phyloP scores from a whole-genome alignment of 1,284 basidiomycete genomes.

The Hemileia vastatrix region DNA sequence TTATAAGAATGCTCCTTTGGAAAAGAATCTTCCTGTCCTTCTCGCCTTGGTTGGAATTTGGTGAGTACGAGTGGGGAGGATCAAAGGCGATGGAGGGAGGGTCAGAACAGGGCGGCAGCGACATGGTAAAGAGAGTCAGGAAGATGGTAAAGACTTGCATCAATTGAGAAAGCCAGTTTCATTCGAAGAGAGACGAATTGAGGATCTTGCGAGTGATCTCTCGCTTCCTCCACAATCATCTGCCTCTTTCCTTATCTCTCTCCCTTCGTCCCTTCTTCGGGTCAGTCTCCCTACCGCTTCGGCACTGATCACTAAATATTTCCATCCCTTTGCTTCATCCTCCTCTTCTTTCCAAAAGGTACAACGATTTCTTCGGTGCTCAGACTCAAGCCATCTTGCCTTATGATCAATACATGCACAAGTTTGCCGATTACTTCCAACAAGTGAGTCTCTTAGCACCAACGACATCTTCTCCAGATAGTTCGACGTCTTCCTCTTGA shows the following conservation, averaged over 20 bases:
- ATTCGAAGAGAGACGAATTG: no score
- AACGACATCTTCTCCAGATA: neutral
- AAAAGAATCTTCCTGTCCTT: slow-evolving; percentile 83
- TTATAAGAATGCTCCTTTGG: slow-evolving; percentile 75
- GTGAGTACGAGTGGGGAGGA: slow-evolving; percentile 47
- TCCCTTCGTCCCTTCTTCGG: no score
- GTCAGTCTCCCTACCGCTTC: no score
- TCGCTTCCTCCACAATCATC: no score
- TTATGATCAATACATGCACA: slow-evolving; percentile 97
- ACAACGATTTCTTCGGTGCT: slow-evolving; percentile 94
- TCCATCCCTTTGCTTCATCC: neutral
- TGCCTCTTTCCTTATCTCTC: no score
- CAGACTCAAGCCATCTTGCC: slow-evolving; percentile 91
- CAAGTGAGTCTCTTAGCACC: slow-evolving; percentile 50
- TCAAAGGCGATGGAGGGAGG: neutral
- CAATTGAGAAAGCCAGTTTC: neutral
- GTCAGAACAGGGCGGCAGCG: no score
- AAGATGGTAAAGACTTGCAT: no score
- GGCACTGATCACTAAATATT: neutral
- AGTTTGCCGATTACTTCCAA: slow-evolving; percentile 99
- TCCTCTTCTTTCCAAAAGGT: slow-evolving; percentile 41
- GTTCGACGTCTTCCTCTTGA: no score
- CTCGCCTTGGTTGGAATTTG: slow-evolving; percentile 83
- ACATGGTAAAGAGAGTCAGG: no score
- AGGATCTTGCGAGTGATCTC: no score